Percentiles rank a stretch among this genome's conserved stretches.
phyloP scores from a whole-genome alignment of 345 rosid genomes.

The Gossypium turneri region DNA sequence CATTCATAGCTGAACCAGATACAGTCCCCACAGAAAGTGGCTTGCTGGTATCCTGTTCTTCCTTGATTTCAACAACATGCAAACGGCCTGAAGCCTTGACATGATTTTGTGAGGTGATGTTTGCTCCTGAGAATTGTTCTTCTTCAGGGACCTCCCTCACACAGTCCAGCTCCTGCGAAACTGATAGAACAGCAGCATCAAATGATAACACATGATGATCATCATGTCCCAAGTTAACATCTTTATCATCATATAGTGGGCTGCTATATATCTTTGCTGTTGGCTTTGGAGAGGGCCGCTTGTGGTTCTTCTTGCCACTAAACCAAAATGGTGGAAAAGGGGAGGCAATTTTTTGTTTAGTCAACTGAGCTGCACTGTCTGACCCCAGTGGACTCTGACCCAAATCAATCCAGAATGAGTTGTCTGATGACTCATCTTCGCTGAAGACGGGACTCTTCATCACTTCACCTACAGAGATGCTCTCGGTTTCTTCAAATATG shows the following conservation, averaged over 20 bases:
- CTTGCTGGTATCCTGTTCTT: constrained; percentile 46
- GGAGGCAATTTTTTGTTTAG: constrained; percentile 55
- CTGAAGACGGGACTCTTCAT: constrained; percentile 98
- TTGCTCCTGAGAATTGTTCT: constrained; percentile 36
- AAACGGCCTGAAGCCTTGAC: constrained; percentile 22
- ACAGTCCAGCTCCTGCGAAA: constrained; percentile 66
- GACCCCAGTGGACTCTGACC: constrained; percentile 92
- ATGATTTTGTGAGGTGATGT: constrained; percentile 17
- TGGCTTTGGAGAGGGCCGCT: constrained; percentile 55
- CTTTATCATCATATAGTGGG: constrained; percentile 63
- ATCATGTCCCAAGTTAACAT: constrained; percentile 33
- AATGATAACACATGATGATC: constrained; percentile 71
- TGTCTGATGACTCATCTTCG: constrained; percentile 91
- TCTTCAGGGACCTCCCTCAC: constrained; percentile 52
- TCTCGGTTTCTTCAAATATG: constrained; percentile 89
- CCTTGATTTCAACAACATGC: constrained; percentile 61
- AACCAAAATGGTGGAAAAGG: constrained; percentile 71
- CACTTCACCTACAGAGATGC: constrained; percentile 87
- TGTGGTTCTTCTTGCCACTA: constrained; percentile 59
- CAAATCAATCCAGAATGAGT: constrained; percentile 86
- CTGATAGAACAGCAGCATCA: constrained; percentile 91
- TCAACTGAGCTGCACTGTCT: constrained; percentile 48
- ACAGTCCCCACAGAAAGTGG: constrained; percentile 15
- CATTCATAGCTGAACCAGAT: constrained; percentile 24
- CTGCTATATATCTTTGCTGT: constrained; percentile 61